Evolutionary conservation across 2,329 filamentous ascomycete species (phyloP), one percentile per base, ranked within the genome.

Genomic region (Pseudocercospora pini-densiflorae): DNA sequence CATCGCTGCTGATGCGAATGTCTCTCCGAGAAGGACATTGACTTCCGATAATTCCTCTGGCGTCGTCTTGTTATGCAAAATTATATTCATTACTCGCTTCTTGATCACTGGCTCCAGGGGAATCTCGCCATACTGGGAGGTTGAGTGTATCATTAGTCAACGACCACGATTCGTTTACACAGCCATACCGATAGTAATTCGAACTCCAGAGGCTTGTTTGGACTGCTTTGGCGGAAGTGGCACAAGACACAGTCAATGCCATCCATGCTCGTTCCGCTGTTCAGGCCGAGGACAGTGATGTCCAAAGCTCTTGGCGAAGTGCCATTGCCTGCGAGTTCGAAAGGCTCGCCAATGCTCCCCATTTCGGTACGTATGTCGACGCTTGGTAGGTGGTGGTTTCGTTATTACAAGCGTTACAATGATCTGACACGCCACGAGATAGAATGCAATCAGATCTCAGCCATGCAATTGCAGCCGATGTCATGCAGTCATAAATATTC

Each of bases 201-300:
- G 68, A 89, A 85, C 70, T 85, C 82, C 81, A 89, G 83, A 2
- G 84, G 81, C 5, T 80, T 78, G 6, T 82, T 78, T 0, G 86
- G 86, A 6, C 81, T 80, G 19, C 81, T 80, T 72, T 89, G 87
- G 55, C 78, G 78, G 74, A 88, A 89, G 60, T 78, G 84, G 70
- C 86, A 87, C 8, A 88, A 79, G 1, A 85, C 86, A 70, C 85
- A 88, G 73, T 88, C 85, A 53, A 89, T 87, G 27, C 84, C 83
- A 72, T 86, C 85, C 85, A 88, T 84, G 0, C 82, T 83, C 3
- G 83, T 85, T 29, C 84, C 84, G 62, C 80, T 82, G 74, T 86
- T 87, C 70, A 88, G 73, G 1, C 86, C 86, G 19, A 88, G 79
- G 24, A 87, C 84, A 1, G 79, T 85, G 45, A 87, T 71, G 69